Evolutionary conservation across 805 yeast genomes (phyloP), one percentile per base, ranked within the genome.

Genomic region (Candida adriatica): DNA sequence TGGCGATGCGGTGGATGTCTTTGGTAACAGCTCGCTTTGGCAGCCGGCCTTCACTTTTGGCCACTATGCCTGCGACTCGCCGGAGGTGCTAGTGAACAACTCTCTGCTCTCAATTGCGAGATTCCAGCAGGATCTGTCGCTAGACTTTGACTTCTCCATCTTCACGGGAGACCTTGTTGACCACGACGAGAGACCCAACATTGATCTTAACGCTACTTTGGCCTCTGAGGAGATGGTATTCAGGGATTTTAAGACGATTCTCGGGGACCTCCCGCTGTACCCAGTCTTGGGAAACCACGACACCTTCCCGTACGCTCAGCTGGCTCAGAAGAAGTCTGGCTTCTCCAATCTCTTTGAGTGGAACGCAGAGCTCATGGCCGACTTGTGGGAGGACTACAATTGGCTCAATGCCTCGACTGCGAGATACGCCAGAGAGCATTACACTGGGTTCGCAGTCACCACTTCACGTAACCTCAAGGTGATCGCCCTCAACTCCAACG

Each of bases 111-210:
- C 69, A 16, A 59, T 71, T 30, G 51, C 41, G 6, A 53, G 61
- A 13, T 55, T 56, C 38, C 57, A 61, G 34, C 34, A 52, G 21
- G 36, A 51, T 10, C 42, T 53, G 8, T 46, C 58, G 24, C 39
- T 64, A 21, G 44, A 59, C 7, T 78, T 68, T 44, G 79, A 75
- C 31, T 79, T 79, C 47, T 66, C 79, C 3, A 54, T 79, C 23
- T 79, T 79, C 62, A 79, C 86, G 5, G 87, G 87, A 35, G 88
- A 79, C 48, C 61, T 78, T 49, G 79, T 79, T 33, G 86, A 79
- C 51, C 88, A 79, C 48, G 77, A 72, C 43, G 73, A 69, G 22
- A 47, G 60, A 9, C 62, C 64, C 28, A 64, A 68, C 46, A 68
- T 68, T 29, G 61, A 70, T 27, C 54, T 50, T 39, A 65, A 73